phyloP scores from a whole-genome alignment of 768 basidiomycete genomes.

The Leucosporidium yakuticum region DNA sequence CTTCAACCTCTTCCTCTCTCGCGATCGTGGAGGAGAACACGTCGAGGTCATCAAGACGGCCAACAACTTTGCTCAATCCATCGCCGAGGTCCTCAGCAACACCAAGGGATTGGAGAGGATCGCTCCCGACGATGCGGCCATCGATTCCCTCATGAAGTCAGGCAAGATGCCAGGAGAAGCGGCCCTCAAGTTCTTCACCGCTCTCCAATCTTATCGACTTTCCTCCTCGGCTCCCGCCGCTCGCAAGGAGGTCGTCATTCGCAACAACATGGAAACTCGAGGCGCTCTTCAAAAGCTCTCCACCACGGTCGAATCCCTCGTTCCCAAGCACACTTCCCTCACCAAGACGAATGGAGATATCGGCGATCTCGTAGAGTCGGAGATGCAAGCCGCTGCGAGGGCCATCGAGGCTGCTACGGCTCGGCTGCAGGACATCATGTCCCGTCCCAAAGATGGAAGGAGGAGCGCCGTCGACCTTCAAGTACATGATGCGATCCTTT shows the following conservation, averaged over 20 bases:
- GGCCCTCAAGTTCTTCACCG: conserved; percentile 86
- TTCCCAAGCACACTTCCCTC: conserved; percentile 72
- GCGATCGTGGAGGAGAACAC: conserved; percentile 83
- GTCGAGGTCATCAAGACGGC: conserved; percentile 97
- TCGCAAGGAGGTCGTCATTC: conserved; percentile 78
- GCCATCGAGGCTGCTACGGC: conserved; percentile 91
- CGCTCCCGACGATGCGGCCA: conserved; percentile 80
- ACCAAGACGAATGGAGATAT: conserved; percentile 83
- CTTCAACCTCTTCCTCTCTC: conserved; percentile 77
- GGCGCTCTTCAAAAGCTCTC: conserved; percentile 74
- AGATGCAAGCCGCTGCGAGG: conserved; percentile 86
- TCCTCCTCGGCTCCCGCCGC: conserved; percentile 63
- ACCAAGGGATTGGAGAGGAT: conserved; percentile 94
- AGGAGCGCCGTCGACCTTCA: conserved; percentile 88
- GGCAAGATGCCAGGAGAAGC: conserved; percentile 83
- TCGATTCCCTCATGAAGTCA: conserved; percentile 77
- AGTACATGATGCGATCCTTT: conserved; percentile 95
- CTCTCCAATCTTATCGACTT: conserved; percentile 91
- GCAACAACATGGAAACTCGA: conserved; percentile 82
- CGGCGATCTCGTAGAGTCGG: conserved; percentile 90
- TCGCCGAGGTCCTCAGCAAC: conserved; percentile 85
- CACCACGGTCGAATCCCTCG: conserved; percentile 73
- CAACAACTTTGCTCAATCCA: conserved; percentile 89
- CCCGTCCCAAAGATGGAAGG: conserved; percentile 78
- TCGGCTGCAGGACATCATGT: conserved; percentile 83